A percentile compares a stretch with the other conserved stretches of the same genome.
Evolutionary conservation across 192 early-diverging fungal species (phyloP).

Genomic region (Funneliformis geosporum): DNA sequence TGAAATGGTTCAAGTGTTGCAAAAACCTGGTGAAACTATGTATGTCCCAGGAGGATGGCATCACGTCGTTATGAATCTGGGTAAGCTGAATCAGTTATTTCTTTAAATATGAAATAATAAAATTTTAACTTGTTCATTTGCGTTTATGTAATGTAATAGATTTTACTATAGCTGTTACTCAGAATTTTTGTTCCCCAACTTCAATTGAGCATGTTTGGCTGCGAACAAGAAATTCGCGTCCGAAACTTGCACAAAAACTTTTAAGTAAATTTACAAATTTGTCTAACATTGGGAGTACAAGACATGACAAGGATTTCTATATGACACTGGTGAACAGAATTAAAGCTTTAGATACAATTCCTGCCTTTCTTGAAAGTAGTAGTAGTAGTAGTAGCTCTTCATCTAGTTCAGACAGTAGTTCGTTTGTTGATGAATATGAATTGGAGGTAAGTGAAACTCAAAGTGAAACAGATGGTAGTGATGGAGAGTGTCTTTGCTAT

Average conservation of each 20-base stretch:
- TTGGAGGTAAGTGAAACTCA: conserved; percentile 44
- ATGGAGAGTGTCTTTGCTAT: conserved; percentile 59
- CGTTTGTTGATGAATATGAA: neutral
- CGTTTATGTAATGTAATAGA: conserved; percentile 42
- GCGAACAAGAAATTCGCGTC: conserved; percentile 56
- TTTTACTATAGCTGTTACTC: conserved; percentile 77
- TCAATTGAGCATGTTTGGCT: conserved; percentile 73
- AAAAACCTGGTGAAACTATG: conserved; percentile 76
- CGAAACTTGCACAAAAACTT: conserved; percentile 54
- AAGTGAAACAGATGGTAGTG: conserved; percentile 48
- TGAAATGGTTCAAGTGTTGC: conserved; percentile 71
- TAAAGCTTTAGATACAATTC: conserved; percentile 45
- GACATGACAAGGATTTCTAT: conserved; percentile 38
- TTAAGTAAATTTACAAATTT: conserved; percentile 41
- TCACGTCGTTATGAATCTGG: conserved; percentile 79
- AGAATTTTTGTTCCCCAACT: conserved; percentile 72
- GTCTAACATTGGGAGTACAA: conserved; percentile 33
- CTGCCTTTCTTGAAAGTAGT: conserved; percentile 49
- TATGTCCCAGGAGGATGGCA: conserved; percentile 83
- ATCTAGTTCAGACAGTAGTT: conserved; percentile 38
- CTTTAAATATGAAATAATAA: neutral
- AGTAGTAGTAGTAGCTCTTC: conserved; percentile 40
- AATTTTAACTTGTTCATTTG: conserved; percentile 12
- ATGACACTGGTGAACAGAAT: conserved; percentile 43
- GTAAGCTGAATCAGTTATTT: conserved; percentile 35